Percentiles rank a stretch among this genome's conserved stretches.
Evolutionary conservation across 1,284 basidiomycete genomes (phyloP).

Genomic region (Apiotrichum sp.): DNA sequence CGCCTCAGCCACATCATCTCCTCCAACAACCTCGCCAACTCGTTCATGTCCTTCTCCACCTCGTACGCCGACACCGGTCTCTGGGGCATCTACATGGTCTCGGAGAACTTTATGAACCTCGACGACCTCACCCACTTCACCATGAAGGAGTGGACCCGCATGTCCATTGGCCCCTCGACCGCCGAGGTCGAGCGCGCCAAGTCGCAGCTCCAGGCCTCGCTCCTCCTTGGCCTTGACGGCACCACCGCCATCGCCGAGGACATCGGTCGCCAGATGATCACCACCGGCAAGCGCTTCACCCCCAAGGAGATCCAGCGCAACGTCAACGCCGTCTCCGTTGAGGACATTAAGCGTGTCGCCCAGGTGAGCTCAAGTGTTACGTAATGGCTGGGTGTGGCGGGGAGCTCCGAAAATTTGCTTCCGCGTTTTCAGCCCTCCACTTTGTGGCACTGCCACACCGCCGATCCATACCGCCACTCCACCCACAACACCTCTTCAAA

Average conservation of each 20-base stretch:
- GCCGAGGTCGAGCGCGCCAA: constrained; percentile 95
- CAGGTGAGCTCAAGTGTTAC: not conserved
- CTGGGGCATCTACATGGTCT: constrained; percentile 97
- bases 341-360: constrained; percentile 91
- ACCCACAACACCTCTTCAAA: too few species aligned
- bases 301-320: constrained; percentile 91
- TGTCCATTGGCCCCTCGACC: constrained; percentile 78
- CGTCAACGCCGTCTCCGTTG: constrained; percentile 76
- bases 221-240: constrained; percentile 86
- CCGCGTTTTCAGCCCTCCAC: not conserved
- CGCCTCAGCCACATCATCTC: constrained; percentile 88
- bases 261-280: constrained; percentile 94
- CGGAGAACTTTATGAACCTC: constrained; percentile 85
- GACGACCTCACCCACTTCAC: constrained; percentile 95
- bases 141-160: constrained; percentile 92
- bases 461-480: not conserved
- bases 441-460: too few species aligned
- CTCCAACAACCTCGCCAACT: constrained; percentile 94
- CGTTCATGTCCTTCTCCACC: constrained; percentile 99
- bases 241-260: constrained; percentile 96
- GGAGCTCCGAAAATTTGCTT: not conserved
- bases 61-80: constrained; percentile 99
- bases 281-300: constrained; percentile 80
- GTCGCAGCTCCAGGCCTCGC: constrained; percentile 92
- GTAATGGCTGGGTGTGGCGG: too few species aligned